Conservation (phyloP, 129 eudicot genomes). For the Heracleum sosnowskyi region DNA sequence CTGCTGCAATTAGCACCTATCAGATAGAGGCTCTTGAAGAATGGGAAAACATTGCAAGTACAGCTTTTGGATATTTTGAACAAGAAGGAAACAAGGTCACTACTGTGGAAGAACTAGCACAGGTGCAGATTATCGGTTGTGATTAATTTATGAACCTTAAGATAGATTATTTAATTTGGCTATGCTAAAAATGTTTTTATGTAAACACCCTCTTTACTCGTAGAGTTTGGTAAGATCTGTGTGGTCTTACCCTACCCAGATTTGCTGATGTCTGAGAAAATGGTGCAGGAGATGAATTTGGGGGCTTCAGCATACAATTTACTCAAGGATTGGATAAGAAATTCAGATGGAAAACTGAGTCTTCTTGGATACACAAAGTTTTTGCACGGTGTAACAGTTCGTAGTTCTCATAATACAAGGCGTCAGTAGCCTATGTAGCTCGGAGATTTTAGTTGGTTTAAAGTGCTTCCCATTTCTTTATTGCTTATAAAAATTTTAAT, state of each 20-base stretch:
- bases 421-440: slow-evolving; percentile 20
- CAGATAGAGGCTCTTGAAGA: slow-evolving; percentile 91
- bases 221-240: neutral
- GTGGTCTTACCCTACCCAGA: neutral
- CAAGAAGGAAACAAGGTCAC: slow-evolving; percentile 66
- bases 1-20: slow-evolving; percentile 71
- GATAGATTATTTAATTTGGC: neutral
- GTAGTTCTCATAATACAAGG: slow-evolving; percentile 52
- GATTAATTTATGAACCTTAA: neutral
- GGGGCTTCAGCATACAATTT: slow-evolving; percentile 50
- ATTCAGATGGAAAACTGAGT: slow-evolving; percentile 62
- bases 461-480: slow-evolving; percentile 4
- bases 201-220: neutral
- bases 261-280: neutral
- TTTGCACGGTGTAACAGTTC: slow-evolving; percentile 83
- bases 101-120: slow-evolving; percentile 70
- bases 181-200: neutral
- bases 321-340: slow-evolving; percentile 80
- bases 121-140: slow-evolving; percentile 29
- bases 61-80: slow-evolving; percentile 70
- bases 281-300: slow-evolving; percentile 65
- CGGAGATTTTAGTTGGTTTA: neutral
- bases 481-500: neutral
- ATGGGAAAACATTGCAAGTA: slow-evolving; percentile 67
- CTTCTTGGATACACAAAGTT: slow-evolving; percentile 85